phyloP scores from a whole-genome alignment of 768 basidiomycete species.

The Agrocybe pediades region DNA sequence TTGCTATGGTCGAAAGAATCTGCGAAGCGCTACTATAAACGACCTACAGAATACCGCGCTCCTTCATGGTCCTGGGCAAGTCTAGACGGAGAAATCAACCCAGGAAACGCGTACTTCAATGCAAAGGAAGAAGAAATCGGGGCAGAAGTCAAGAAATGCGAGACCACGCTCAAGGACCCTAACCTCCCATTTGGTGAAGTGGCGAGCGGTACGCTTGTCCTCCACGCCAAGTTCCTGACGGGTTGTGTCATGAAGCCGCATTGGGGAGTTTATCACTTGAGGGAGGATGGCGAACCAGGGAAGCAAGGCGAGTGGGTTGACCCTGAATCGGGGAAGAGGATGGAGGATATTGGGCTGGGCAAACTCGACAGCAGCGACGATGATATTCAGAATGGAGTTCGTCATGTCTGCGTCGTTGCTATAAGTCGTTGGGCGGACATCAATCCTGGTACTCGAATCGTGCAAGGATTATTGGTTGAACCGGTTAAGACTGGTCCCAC shows the following conservation, averaged over 20 bases:
- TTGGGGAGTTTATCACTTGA: constrained; percentile 2
- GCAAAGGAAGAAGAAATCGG: background rate
- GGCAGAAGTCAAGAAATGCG: constrained; percentile 2
- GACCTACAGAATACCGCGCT: constrained; percentile 2
- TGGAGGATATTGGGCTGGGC: background rate
- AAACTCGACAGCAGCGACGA: constrained; percentile 3
- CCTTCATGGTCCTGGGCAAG: constrained; percentile 10
- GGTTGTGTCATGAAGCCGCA: background rate
- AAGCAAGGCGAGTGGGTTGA: background rate
- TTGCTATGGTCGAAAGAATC: constrained; percentile 1
- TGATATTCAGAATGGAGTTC: background rate
- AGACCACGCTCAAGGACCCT: background rate
- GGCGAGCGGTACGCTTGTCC: background rate
- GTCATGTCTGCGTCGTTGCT: background rate
- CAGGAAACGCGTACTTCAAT: constrained; percentile 1
- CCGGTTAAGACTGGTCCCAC: no score
- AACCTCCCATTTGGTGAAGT: constrained; percentile 3
- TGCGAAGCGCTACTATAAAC: background rate
- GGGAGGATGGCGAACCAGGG: background rate
- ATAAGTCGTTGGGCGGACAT: background rate
- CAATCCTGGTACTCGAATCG: background rate
- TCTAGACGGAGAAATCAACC: background rate
- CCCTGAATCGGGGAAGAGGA: background rate
- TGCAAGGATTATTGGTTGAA: constrained; percentile 3
- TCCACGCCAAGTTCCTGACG: background rate